Evolutionary conservation across 1,284 basidiomycete species (phyloP).

Genomic region (Psilocybe mexicana): DNA sequence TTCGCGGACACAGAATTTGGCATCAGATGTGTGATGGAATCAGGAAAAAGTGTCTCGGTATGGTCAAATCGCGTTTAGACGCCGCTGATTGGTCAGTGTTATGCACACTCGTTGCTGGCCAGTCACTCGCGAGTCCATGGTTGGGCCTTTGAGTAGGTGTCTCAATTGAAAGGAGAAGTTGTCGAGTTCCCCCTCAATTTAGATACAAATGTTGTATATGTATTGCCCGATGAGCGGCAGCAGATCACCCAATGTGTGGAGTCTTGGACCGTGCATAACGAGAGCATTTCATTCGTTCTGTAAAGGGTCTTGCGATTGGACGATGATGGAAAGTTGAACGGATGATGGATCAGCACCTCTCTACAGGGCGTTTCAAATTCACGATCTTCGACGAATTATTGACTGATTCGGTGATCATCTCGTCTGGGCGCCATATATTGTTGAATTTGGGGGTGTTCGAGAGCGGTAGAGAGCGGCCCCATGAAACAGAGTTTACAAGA

Average conservation of each 20-base stretch:
- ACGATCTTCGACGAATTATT: not conserved
- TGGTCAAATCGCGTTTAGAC: slow-evolving; percentile 7
- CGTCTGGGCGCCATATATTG: not conserved
- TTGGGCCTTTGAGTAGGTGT: not conserved
- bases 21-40: slow-evolving; percentile 12
- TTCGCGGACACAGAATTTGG: slow-evolving; percentile 8
- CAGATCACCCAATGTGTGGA: not conserved
- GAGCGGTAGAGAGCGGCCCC: not conserved
- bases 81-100: slow-evolving; percentile 15
- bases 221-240: not conserved
- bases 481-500: not conserved
- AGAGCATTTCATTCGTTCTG: not conserved
- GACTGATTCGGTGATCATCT: not conserved
- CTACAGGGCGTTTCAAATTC: not conserved
- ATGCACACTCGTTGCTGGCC: not conserved
- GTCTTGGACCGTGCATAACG: not conserved
- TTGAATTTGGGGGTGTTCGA: not conserved
- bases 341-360: not conserved
- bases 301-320: not conserved
- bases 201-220: no score
- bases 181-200: no score
- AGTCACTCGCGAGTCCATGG: not conserved
- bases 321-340: not conserved
- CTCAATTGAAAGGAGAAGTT: no score
- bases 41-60: slow-evolving; percentile 14